Conservation (phyloP, 306 rosid genomes). For the Betula pendula region DNA sequence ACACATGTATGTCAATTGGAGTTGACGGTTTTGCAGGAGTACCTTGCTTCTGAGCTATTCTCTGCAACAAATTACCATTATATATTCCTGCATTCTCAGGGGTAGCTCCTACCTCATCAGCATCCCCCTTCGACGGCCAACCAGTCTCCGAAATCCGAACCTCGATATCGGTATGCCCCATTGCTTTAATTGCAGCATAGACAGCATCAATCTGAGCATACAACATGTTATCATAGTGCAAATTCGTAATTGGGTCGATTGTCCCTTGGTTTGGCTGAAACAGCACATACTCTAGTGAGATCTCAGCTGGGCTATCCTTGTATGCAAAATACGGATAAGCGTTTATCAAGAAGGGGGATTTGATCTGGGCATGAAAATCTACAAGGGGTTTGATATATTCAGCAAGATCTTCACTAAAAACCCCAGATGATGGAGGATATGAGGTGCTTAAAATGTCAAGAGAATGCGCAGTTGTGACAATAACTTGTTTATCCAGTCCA, state of each 20-base stretch:
- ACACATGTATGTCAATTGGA: constrained; percentile 72
- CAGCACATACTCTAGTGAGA: constrained; percentile 56
- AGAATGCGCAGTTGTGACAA: constrained; percentile 72
- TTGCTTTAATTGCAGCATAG: constrained; percentile 63
- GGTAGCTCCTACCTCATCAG: constrained; percentile 69
- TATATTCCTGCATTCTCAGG: constrained; percentile 67
- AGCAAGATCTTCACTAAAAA: constrained; percentile 51
- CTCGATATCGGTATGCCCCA: constrained; percentile 65
- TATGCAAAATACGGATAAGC: constrained; percentile 87
- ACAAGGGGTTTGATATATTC: constrained; percentile 60
- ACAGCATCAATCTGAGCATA: constrained; percentile 89
- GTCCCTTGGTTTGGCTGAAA: constrained; percentile 75
- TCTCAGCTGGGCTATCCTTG: constrained; percentile 55
- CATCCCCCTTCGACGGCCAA: constrained; percentile 89
- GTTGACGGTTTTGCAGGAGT: constrained; percentile 80
- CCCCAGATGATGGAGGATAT: constrained; percentile 73
- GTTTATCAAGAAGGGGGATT: constrained; percentile 69
- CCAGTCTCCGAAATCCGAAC: constrained; percentile 85
- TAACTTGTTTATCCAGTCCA: constrained; percentile 55
- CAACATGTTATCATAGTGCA: constrained; percentile 84
- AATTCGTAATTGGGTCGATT: constrained; percentile 59
- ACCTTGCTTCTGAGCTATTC: constrained; percentile 51
- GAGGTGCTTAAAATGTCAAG: constrained; percentile 50
- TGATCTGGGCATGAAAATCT: constrained; percentile 51
- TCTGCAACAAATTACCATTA: constrained; percentile 62